Evolutionary conservation across 2,329 filamentous ascomycete species (phyloP).

Genomic region (Diaporthe destruens): DNA sequence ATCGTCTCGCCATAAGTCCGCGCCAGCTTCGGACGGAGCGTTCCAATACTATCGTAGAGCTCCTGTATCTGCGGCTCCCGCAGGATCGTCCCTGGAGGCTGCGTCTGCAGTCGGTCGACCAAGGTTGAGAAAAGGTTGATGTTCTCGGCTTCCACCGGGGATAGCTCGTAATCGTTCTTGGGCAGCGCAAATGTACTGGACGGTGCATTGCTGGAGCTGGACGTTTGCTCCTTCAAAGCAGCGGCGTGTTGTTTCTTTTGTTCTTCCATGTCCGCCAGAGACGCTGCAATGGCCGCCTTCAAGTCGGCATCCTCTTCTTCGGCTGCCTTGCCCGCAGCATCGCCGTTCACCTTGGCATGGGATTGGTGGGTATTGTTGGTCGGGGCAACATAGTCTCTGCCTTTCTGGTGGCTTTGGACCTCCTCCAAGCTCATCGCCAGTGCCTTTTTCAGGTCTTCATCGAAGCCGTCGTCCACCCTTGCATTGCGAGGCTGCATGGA

Average conservation of each 20-base stretch:
- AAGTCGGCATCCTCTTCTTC: slow-evolving; percentile 95
- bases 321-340: slow-evolving; percentile 51
- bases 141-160: slow-evolving; percentile 93
- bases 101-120: slow-evolving; percentile 93
- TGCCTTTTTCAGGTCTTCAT: slow-evolving; percentile 93
- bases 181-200: slow-evolving; percentile 71
- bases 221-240: slow-evolving; percentile 80
- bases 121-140: slow-evolving; percentile 96
- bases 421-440: slow-evolving; percentile 98
- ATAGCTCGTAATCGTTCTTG: slow-evolving; percentile 95
- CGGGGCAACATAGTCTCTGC: slow-evolving; percentile 75
- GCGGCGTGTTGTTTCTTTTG: slow-evolving; percentile 93
- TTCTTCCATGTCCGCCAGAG: slow-evolving; percentile 95
- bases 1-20: slow-evolving; percentile 98
- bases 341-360: slow-evolving; percentile 53
- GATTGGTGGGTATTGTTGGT: slow-evolving; percentile 52
- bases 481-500: slow-evolving; percentile 91
- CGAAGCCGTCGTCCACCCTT: slow-evolving; percentile 89
- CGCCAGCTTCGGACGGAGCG: slow-evolving; percentile 90
- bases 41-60: slow-evolving; percentile 96
- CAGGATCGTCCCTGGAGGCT: slow-evolving; percentile 95
- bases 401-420: slow-evolving; percentile 77
- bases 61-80: slow-evolving; percentile 98
- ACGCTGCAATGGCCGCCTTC: slow-evolving; percentile 95
- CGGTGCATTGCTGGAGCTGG: slow-evolving; percentile 62